phyloP scores from a whole-genome alignment of 2,329 filamentous ascomycete genomes.

The Clonostachys rosea region DNA sequence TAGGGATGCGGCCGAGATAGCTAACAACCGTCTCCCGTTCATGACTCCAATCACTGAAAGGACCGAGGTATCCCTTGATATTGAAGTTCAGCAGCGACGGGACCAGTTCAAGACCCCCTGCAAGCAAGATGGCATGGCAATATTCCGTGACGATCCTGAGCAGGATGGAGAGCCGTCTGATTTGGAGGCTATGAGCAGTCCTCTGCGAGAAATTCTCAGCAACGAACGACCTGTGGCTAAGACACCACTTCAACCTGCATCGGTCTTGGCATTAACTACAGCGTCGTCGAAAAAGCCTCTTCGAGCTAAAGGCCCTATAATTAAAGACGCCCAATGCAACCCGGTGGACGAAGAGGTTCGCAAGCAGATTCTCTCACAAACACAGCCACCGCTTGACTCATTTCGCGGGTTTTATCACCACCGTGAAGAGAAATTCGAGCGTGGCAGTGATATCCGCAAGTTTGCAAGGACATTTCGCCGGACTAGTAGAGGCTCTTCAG shows the following conservation, averaged over 20 bases:
- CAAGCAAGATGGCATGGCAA: constrained; percentile 35
- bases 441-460: constrained; percentile 72
- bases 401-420: constrained; percentile 82
- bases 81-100: constrained; percentile 52
- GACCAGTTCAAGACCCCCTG: constrained; percentile 74
- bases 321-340: constrained; percentile 82
- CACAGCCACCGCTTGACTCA: constrained; percentile 67
- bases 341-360: constrained; percentile 77
- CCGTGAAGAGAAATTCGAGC: constrained; percentile 56
- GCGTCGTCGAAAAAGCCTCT: constrained; percentile 18
- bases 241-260: constrained; percentile 30
- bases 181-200: constrained; percentile 59
- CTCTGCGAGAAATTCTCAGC: constrained; percentile 62
- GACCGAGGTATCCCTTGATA: constrained; percentile 80
- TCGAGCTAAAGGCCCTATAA: constrained; percentile 62
- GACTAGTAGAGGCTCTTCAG: constrained; percentile 44
- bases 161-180: constrained; percentile 18
- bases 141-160: constrained; percentile 15
- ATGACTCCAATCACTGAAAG: constrained; percentile 98
- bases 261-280: constrained; percentile 14
- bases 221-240: constrained; percentile 40
- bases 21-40: constrained; percentile 90
- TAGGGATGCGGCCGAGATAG: constrained; percentile 72
- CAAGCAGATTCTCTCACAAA: constrained; percentile 67
- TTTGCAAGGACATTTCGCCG: constrained; percentile 66